Base-by-base conservation (phyloP, 768 basidiomycete genomes). In the Clathrus columnatus region DNA sequence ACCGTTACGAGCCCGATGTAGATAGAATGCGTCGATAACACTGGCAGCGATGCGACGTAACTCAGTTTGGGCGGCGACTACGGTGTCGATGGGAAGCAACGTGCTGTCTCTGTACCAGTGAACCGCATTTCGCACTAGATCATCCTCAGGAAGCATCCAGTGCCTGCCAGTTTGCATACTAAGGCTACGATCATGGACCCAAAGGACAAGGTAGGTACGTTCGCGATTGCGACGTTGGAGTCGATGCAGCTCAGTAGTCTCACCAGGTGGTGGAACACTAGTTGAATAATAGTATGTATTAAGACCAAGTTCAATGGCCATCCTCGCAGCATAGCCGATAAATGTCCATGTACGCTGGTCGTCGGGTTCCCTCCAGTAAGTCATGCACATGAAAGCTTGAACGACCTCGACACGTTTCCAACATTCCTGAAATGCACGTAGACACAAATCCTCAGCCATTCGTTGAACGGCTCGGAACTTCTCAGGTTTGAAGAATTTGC, bases 91-190 rank as follows among this genome's bases (percentile, higher is more conserved):
- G 7, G 85, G 85, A 46, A 87, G 83, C 41, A 71, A 66, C 29
- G 75, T 68, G 24, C 71, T 67, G 36, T 75, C 74, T 64, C 81
- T 76, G 65, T 90, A 88, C 89, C 90, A 92, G 21, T 73, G 76
- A 32, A 67, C 70, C 4, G 85, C 78, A 62, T 85, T 76, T 57
- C 84, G 76, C 57, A 91, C 78, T 56, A 90, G 75, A 53, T 90
- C 87, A 63, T 87, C 86, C 72, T 91, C 89, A 7, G 85, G 87
- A 18, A 92, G 76, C 90, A 91, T 91, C 87, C 87, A 91, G 57
- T 81, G 82, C 43, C 85, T 75, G 48, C 89, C 90, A 1, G 89
- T 91, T 68, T 91, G 89, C 68, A 85, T 90, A 69, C 84, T 86
- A 46, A 91, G 75, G 63, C 85, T 87, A 52, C 89, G 83, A 68